Evolutionary conservation across 805 yeast species (phyloP).

Genomic region (Kuraishia piskuri): DNA sequence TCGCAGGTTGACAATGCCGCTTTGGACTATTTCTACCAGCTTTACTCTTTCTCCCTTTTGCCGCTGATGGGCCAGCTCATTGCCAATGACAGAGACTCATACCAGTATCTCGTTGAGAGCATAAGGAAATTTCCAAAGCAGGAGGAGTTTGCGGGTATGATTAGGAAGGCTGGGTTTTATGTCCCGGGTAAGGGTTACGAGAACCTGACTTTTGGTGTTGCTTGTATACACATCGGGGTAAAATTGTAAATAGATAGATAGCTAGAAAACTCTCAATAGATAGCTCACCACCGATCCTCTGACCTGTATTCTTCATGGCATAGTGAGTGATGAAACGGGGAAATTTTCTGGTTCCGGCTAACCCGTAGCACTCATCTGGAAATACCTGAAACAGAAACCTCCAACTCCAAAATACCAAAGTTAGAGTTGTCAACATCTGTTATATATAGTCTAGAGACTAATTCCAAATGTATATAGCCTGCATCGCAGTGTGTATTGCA

Average conservation of each 20-base stretch:
- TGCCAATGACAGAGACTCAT: constrained; percentile 93
- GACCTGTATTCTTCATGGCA: too few relatives aligned
- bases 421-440: too few relatives aligned
- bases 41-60: constrained; percentile 78
- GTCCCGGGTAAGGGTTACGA: constrained; percentile 90
- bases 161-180: constrained; percentile 89
- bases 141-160: constrained; percentile 85
- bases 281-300: too few relatives aligned
- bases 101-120: constrained; percentile 93
- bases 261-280: not conserved
- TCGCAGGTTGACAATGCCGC: constrained; percentile 80
- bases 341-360: too few relatives aligned
- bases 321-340: too few relatives aligned
- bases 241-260: constrained; percentile 42
- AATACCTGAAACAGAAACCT: too few relatives aligned
- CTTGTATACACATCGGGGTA: constrained; percentile 93
- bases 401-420: too few relatives aligned
- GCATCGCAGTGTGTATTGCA: too few relatives aligned
- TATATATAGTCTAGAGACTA: too few relatives aligned
- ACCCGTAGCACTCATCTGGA: too few relatives aligned
- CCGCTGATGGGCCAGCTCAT: constrained; percentile 95
- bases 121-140: constrained; percentile 88
- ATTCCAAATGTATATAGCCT: too few relatives aligned
- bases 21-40: constrained; percentile 70
- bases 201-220: constrained; percentile 88